Conservation (phyloP, 768 basidiomycete genomes). For the Krasilnikovozyma curviuscula region DNA sequence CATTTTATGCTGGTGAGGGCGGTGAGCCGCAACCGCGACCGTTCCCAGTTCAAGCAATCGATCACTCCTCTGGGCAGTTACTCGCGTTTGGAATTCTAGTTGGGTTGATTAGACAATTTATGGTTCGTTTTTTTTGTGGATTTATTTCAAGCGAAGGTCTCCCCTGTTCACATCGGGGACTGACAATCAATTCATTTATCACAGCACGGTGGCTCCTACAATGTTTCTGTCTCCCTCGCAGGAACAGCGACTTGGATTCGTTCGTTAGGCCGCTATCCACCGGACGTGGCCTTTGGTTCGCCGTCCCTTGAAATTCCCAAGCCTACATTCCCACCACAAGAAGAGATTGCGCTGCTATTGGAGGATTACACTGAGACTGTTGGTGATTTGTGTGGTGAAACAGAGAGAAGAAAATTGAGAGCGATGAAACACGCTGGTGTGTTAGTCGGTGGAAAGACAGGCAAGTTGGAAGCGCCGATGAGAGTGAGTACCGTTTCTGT, state of each 20-base stretch:
- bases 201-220: conserved; percentile 36
- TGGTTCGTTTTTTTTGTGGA: conserved; percentile 28
- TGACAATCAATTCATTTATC: background rate
- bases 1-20: conserved; percentile 19
- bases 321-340: background rate
- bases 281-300: background rate
- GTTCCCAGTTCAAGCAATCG: conserved; percentile 41
- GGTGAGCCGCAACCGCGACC: conserved; percentile 20
- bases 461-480: no score
- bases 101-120: conserved; percentile 37
- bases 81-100: conserved; percentile 42
- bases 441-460: no score
- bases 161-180: no score
- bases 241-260: conserved; percentile 41
- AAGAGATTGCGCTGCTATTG: background rate
- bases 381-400: no score
- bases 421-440: no score
- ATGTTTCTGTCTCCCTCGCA: conserved; percentile 41
- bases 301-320: background rate
- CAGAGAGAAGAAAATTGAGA: no score
- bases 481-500: no score
- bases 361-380: no score
- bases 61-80: conserved; percentile 42
- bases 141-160: no score
- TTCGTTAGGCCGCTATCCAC: conserved; percentile 31